Conservation (phyloP, 2,329 filamentous ascomycete genomes). For the Pseudocercospora fijiensis region DNA sequence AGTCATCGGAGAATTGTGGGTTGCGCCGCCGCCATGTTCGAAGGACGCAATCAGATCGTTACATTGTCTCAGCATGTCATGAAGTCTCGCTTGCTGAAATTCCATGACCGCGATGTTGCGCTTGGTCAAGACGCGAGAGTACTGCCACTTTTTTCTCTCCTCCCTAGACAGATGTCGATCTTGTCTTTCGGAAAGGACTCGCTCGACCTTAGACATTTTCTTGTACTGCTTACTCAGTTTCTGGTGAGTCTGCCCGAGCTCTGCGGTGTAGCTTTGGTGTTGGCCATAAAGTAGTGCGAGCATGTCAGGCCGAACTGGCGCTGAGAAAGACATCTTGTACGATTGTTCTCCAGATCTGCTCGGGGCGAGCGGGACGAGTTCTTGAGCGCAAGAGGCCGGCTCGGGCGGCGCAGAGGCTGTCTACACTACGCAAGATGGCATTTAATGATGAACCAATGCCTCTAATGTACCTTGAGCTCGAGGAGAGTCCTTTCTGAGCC, state of each 20-base stretch:
- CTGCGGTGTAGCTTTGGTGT: constrained; percentile 30
- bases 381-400: constrained; percentile 30
- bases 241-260: constrained; percentile 33
- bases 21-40: constrained; percentile 14
- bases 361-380: background rate
- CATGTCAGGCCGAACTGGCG: constrained; percentile 21
- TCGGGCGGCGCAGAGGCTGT: constrained; percentile 23
- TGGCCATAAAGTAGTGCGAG: constrained; percentile 31
- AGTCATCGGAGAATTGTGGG: constrained; percentile 21
- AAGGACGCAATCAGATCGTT: constrained; percentile 30
- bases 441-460: constrained; percentile 8
- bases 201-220: constrained; percentile 31
- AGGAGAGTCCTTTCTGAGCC: constrained; percentile 20
- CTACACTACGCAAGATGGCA: constrained; percentile 2
- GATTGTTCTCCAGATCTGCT: constrained; percentile 11
- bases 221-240: constrained; percentile 33
- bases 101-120: constrained; percentile 27
- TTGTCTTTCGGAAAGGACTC: constrained; percentile 25
- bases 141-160: constrained; percentile 35
- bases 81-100: constrained; percentile 26
- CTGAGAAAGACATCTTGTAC: constrained; percentile 18
- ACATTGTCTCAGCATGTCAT: constrained; percentile 32
- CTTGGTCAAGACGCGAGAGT: constrained; percentile 28
- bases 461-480: constrained; percentile 7
- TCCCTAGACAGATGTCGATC: constrained; percentile 28